Conservation (phyloP, 306 rosid genomes). For the Myrica gale region DNA sequence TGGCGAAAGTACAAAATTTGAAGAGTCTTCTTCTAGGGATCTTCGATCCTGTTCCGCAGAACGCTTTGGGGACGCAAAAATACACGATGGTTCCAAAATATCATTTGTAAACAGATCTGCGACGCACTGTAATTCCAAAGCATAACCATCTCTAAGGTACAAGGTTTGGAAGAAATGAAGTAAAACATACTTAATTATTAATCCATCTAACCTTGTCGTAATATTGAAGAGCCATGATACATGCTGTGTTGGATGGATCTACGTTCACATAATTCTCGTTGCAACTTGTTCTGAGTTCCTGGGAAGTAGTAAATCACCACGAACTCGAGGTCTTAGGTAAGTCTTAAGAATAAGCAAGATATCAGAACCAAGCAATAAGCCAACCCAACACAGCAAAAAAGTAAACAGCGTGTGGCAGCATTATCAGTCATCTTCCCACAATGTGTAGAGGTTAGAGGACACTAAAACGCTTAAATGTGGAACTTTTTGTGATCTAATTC, state of each 20-base stretch:
- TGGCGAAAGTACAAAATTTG: conserved; percentile 15
- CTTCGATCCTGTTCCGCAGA: background rate
- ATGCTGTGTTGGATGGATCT: conserved; percentile 8
- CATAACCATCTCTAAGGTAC: background rate
- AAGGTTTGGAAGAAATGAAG: background rate
- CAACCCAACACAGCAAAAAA: too few relatives aligned
- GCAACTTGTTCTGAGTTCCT: conserved; percentile 7
- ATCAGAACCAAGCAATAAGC: background rate
- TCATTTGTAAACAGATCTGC: background rate
- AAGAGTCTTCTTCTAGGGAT: background rate
- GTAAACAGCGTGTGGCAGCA: too few relatives aligned
- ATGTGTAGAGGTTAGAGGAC: too few relatives aligned
- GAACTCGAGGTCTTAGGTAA: too few relatives aligned
- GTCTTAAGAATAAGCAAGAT: background rate
- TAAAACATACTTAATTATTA: background rate
- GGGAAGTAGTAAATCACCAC: background rate
- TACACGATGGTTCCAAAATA: conserved; percentile 21
- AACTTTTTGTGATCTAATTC: too few relatives aligned
- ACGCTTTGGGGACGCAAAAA: conserved; percentile 16
- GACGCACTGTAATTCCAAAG: conserved; percentile 7
- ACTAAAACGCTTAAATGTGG: too few relatives aligned
- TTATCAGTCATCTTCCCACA: too few relatives aligned
- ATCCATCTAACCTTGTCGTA: conserved; percentile 9
- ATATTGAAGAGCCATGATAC: conserved; percentile 10
- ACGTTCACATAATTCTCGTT: background rate